Conservation (phyloP, 768 basidiomycete genomes). For the Lenzites betulinus region DNA sequence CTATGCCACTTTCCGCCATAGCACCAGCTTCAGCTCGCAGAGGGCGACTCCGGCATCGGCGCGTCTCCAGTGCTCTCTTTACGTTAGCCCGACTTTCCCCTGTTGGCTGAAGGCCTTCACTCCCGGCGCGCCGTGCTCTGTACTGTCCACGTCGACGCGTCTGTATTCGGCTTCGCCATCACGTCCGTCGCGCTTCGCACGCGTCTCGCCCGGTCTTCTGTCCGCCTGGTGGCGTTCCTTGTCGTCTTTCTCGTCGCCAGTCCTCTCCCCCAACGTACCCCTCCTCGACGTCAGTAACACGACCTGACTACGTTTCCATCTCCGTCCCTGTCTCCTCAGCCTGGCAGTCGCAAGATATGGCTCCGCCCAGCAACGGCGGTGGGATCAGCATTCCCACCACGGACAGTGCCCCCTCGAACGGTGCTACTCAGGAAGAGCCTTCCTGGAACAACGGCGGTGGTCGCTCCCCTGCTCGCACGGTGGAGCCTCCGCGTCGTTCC, state of each 20-base stretch:
- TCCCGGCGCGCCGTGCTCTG: constrained; percentile 1
- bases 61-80: constrained; percentile 3
- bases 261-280: constrained; percentile 24
- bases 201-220: constrained; percentile 12
- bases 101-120: constrained; percentile 35
- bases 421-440: constrained; percentile 57
- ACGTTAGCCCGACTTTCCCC: constrained; percentile 18
- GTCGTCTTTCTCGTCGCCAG: constrained; percentile 26
- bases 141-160: constrained; percentile 19
- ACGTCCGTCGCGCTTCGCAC: constrained; percentile 9
- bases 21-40: constrained; percentile 27
- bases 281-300: constrained; percentile 36
- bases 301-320: constrained; percentile 42
- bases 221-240: constrained; percentile 19
- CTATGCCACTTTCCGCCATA: constrained; percentile 7
- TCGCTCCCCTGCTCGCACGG: constrained; percentile 48
- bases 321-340: constrained; percentile 52
- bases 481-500: constrained; percentile 60
- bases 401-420: constrained; percentile 49
- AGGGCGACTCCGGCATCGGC: constrained; percentile 23
- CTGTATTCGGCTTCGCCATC: constrained; percentile 13
- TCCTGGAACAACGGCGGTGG: constrained; percentile 51
- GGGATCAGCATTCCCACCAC: constrained; percentile 72
- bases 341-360: constrained; percentile 85
- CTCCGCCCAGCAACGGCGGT: constrained; percentile 49